Conservation (phyloP, 2,329 filamentous ascomycete species). For the Ciborinia camelliae region DNA sequence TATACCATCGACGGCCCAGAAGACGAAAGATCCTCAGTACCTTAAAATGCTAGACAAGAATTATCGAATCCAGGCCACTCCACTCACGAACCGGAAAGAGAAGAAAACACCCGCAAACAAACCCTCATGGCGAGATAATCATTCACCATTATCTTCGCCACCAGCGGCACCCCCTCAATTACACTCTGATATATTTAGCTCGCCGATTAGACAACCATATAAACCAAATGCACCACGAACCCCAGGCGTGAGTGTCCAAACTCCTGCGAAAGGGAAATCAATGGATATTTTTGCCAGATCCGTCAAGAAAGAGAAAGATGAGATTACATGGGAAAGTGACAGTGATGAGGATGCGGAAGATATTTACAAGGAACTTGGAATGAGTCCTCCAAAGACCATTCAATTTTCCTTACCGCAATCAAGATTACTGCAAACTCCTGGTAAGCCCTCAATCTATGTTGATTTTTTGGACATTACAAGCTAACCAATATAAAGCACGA, state of each 20-base stretch:
- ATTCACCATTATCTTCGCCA: constrained; percentile 60
- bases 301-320: constrained; percentile 43
- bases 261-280: constrained; percentile 57
- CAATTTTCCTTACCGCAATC: constrained; percentile 78
- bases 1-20: constrained; percentile 13
- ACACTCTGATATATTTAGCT: constrained; percentile 80
- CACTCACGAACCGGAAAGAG: constrained; percentile 51
- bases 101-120: constrained; percentile 33
- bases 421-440: constrained; percentile 75
- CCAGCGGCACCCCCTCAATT: constrained; percentile 78
- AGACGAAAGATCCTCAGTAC: constrained; percentile 70
- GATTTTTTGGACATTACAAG: not conserved
- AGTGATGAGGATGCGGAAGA: constrained; percentile 56
- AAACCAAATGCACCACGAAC: constrained; percentile 54
- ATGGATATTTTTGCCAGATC: constrained; percentile 46
- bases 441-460: constrained; percentile 44
- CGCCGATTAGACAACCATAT: constrained; percentile 53
- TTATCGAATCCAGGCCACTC: constrained; percentile 90
- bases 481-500: constrained; percentile 51
- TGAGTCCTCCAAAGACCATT: constrained; percentile 92
- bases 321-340: constrained; percentile 71
- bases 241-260: constrained; percentile 83
- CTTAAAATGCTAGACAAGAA: constrained; percentile 94
- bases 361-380: constrained; percentile 58
- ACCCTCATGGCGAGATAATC: constrained; percentile 35